Conservation (phyloP, 345 rosid species). For the Arabidopsis thaliana region TAIR10.1 NC_003075.7:11779001-11779500, state of each 20-base stretch:
- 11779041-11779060: slow-evolving; percentile 15
- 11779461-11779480: neutral
- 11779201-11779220: neutral
- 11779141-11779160: slow-evolving; percentile 99
- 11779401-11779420: slow-evolving; percentile 91
- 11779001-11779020: slow-evolving; percentile 9
- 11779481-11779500: neutral
- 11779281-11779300: slow-evolving; percentile 96
- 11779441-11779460: slow-evolving; percentile 63
- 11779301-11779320: slow-evolving; percentile 91
- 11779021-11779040: neutral
- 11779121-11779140: slow-evolving; percentile 97
- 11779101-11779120: slow-evolving; percentile 96
- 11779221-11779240: too few species aligned
- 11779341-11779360: slow-evolving; percentile 90
- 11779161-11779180: slow-evolving; percentile 42
- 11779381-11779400: slow-evolving; percentile 69
- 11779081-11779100: slow-evolving; percentile 96
- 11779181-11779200: neutral
- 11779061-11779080: slow-evolving; percentile 66
- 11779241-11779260: neutral
- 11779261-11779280: slow-evolving; percentile 76
- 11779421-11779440: slow-evolving; percentile 96
- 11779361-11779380: slow-evolving; percentile 66
- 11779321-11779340: slow-evolving; percentile 98